Evolutionary conservation across 116 monocot species (phyloP), one percentile per base, ranked within the genome.

Genomic region (Dioscorea cayenensis): DNA sequence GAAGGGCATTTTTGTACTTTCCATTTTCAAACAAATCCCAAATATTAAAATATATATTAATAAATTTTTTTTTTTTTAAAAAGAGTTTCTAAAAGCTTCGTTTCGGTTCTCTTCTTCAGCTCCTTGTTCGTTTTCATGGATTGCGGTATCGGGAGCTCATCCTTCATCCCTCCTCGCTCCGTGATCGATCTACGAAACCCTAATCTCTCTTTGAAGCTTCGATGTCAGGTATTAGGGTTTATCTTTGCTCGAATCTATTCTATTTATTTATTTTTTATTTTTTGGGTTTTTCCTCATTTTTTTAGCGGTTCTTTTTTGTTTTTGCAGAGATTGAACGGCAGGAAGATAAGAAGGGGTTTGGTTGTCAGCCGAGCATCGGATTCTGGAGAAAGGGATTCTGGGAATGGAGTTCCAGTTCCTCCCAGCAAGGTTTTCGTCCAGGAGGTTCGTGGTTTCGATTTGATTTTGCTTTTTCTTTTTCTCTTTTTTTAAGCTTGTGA

Each of bases 341-440:
- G 27, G 62, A 72, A 65, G 43, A 13, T n/a, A 1, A 59, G 66
- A 43, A 86, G 51, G 73, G 35, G 77, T 17, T 22, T 75, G 36
- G 62, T 48, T 49, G 62, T 76, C 10, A 77, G 62, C 27, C 77
- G 73, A 79, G 82, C 86, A 36, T 74, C 81, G 27, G 73, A 82
- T 20, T 64, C 74, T 12, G 67, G 73, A 6, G 83, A 73, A 10
- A 66, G 27, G 69, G 82, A 80, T 65, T 22, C 78, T 4, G 74
- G 71, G 22, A 72, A 64, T 51, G 84, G 78, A 55, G 73, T 70
- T 60, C 32, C 76, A 37, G 21, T 49, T 64, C 63, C 76, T 25
- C 59, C 82, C 61, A 76, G 78, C 49, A 86, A 85, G 66, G 79
- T 81, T 62, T 94, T 94, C 68, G 66, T 61, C 12, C 76, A 87